A percentile compares a stretch with the other conserved stretches of the same genome.
phyloP scores from a whole-genome alignment of 371 early-diverging fungal genomes.

The Mortierella sp. region DNA sequence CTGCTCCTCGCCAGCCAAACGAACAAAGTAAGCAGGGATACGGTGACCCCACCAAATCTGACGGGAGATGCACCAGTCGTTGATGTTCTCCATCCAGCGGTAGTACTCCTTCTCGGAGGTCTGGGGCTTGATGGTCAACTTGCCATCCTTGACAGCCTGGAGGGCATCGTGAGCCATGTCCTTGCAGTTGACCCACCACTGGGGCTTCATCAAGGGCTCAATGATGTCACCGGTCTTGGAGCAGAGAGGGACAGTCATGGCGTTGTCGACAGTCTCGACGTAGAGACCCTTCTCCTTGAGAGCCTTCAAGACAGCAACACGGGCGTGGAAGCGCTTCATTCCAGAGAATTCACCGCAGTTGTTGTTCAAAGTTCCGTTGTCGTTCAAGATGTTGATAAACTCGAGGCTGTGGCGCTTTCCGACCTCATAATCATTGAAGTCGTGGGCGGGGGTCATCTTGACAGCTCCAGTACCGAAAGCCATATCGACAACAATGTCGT shows the following conservation, averaged over 20 bases:
- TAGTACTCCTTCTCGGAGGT: conserved; percentile 96
- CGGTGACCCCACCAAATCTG: conserved; percentile 99
- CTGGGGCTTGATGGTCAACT: conserved; percentile 92
- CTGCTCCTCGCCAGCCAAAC: conserved; percentile 72
- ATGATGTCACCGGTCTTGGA: conserved; percentile 96
- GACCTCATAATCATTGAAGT: conserved; percentile 98
- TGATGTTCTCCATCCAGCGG: conserved; percentile 97
- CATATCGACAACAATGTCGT: conserved; percentile 95
- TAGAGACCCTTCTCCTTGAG: conserved; percentile 93
- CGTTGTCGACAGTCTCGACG: conserved; percentile 89
- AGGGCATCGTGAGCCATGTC: conserved; percentile 93
- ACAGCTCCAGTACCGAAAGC: conserved; percentile 99
- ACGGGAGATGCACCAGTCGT: conserved; percentile 99
- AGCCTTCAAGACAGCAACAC: conserved; percentile 89
- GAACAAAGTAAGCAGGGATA: conserved; percentile 97
- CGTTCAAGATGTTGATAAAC: conserved; percentile 97
- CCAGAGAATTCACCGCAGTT: conserved; percentile 92
- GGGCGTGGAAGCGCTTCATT: conserved; percentile 97
- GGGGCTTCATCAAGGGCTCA: conserved; percentile 99
- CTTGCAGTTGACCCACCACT: conserved; percentile 99
- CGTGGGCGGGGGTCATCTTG: conserved; percentile 99
- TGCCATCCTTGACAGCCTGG: conserved; percentile 88
- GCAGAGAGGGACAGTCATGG: conserved; percentile 97
- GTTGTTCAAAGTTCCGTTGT: conserved; percentile 95
- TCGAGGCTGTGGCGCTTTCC: conserved; percentile 96